Evolutionary conservation across 306 rosid genomes (phyloP).

Genomic region (Rosa lucieae): DNA sequence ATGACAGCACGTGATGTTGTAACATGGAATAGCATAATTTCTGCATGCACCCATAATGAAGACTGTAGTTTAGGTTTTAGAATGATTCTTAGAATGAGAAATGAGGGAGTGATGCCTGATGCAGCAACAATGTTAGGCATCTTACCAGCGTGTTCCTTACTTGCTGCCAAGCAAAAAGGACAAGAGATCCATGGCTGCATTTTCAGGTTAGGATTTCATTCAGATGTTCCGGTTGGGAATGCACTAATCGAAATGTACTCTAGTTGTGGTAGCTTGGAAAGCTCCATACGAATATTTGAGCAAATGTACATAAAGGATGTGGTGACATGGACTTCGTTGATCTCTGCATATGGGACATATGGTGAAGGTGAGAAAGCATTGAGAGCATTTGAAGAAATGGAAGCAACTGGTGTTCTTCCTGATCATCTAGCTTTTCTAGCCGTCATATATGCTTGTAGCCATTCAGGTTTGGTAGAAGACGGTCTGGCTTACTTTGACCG

Average conservation of each 20-base stretch:
- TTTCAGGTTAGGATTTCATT: conserved; percentile 44
- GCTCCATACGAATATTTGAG: conserved; percentile 49
- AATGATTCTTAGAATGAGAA: conserved; percentile 29
- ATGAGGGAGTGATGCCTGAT: conserved; percentile 34
- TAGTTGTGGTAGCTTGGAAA: conserved; percentile 55
- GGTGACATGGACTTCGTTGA: conserved; percentile 62
- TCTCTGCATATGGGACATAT: conserved; percentile 60
- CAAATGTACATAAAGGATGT: conserved; percentile 51
- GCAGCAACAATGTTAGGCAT: conserved; percentile 36
- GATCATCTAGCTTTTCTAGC: conserved; percentile 61
- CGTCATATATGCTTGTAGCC: conserved; percentile 60
- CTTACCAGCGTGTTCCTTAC: conserved; percentile 33
- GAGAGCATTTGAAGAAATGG: conserved; percentile 52
- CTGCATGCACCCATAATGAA: conserved; percentile 30
- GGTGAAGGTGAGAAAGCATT: conserved; percentile 64
- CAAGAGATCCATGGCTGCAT: conserved; percentile 61
- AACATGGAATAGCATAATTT: conserved; percentile 40
- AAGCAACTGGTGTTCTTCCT: conserved; percentile 40
- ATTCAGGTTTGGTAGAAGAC: conserved; percentile 68
- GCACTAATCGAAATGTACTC: conserved; percentile 80
- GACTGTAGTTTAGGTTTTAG: conserved; percentile 25
- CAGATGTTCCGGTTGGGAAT: conserved; percentile 48
- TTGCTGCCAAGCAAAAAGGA: conserved; percentile 37
- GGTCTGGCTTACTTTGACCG: conserved; percentile 52
- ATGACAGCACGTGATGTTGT: conserved; percentile 34